Conservation (phyloP, 2,329 filamentous ascomycete genomes). For the Stenocarpella maydis region DNA sequence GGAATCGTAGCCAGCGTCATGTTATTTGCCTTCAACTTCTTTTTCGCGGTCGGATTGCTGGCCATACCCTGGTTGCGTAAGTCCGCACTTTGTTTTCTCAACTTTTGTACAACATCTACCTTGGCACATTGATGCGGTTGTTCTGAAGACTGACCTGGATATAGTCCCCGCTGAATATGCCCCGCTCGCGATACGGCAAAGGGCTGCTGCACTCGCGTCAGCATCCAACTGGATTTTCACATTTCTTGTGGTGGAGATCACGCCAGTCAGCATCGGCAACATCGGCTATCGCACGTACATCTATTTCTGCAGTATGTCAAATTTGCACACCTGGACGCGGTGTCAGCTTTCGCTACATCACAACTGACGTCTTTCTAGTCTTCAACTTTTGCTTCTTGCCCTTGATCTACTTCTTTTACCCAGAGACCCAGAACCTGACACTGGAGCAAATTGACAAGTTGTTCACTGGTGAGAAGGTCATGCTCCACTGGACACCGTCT, state of each 20-base stretch:
- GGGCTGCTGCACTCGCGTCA: conserved; percentile 49
- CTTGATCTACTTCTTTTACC: conserved; percentile 44
- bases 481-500: conserved; percentile 20
- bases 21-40: conserved; percentile 42
- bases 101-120: neutral
- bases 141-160: neutral
- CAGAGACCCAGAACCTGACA: conserved; percentile 43
- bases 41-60: conserved; percentile 42
- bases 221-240: conserved; percentile 43
- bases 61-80: conserved; percentile 42
- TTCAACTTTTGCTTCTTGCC: conserved; percentile 38
- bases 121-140: no score
- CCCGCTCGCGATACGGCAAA: conserved; percentile 49
- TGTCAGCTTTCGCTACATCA: neutral
- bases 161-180: conserved; percentile 53
- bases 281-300: conserved; percentile 36
- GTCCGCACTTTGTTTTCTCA: neutral
- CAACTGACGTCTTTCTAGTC: conserved; percentile 34
- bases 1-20: conserved; percentile 42
- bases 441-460: conserved; percentile 44
- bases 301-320: conserved; percentile 18
- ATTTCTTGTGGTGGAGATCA: conserved; percentile 40
- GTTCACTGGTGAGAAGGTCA: conserved; percentile 13
- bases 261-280: conserved; percentile 35
- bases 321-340: neutral